phyloP scores from a whole-genome alignment of 202 grass and related monocot genomes.

The Hordeum pubiflorum region DNA sequence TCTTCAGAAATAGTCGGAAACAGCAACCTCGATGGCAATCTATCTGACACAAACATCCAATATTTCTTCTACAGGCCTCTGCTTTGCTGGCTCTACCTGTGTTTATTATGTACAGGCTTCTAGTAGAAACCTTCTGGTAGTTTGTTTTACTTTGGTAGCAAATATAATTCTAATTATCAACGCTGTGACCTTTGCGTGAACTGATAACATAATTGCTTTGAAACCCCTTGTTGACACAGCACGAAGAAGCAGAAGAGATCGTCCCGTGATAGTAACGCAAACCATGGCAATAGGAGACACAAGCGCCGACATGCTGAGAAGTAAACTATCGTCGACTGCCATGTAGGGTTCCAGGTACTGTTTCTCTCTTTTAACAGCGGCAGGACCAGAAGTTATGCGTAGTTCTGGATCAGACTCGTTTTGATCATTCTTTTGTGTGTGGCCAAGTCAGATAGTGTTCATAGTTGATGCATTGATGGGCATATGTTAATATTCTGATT shows the following conservation, averaged over 20 bases:
- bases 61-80: slow-evolving; percentile 62
- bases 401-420: neutral
- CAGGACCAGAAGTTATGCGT: neutral
- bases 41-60: slow-evolving; percentile 6
- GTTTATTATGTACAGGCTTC: slow-evolving; percentile 62
- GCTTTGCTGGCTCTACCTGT: slow-evolving; percentile 75
- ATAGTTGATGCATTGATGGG: neutral
- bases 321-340: slow-evolving; percentile 19
- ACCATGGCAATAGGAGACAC: slow-evolving; percentile 59
- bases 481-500: neutral
- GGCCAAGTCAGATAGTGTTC: neutral
- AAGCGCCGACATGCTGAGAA: slow-evolving; percentile 79
- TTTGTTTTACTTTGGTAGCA: slow-evolving; percentile 4
- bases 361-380: neutral
- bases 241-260: slow-evolving; percentile 54
- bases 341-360: slow-evolving; percentile 18
- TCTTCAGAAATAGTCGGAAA: neutral
- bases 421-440: neutral
- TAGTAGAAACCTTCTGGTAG: slow-evolving; percentile 65
- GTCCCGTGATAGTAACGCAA: slow-evolving; percentile 31
- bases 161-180: neutral
- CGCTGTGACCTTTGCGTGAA: neutral
- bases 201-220: neutral
- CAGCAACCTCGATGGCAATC: neutral
- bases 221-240: slow-evolving; percentile 36